phyloP scores from a whole-genome alignment of 345 rosid genomes.

The Rubroshorea leprosula region DNA sequence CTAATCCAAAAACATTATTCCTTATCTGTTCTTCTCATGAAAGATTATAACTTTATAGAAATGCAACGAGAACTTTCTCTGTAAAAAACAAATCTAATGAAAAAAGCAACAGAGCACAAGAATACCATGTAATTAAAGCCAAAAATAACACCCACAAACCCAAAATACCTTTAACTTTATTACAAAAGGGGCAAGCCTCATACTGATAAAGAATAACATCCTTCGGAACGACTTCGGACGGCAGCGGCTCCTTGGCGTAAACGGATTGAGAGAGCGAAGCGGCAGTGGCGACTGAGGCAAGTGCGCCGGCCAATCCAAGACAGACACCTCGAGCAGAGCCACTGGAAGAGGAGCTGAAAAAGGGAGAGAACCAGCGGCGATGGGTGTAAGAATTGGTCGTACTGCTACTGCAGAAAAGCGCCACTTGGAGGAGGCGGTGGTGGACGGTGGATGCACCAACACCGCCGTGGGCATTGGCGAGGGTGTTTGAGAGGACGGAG shows the following conservation, averaged over 20 bases:
- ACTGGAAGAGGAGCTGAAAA: slow-evolving; percentile 18
- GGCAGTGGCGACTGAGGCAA: slow-evolving; percentile 19
- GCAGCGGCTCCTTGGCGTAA: slow-evolving; percentile 40
- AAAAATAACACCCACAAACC: neutral
- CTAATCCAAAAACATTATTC: too few species aligned
- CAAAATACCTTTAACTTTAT: slow-evolving; percentile 61
- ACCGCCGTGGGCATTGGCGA: slow-evolving; percentile 17
- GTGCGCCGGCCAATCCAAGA: slow-evolving; percentile 33
- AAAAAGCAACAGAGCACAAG: too few species aligned
- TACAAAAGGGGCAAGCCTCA: slow-evolving; percentile 76
- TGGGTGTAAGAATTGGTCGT: slow-evolving; percentile 15
- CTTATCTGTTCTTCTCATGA: neutral
- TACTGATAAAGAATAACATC: slow-evolving; percentile 73
- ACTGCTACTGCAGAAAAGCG: slow-evolving; percentile 30
- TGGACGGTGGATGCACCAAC: slow-evolving; percentile 16
- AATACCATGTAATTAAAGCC: neutral
- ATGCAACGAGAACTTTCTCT: neutral
- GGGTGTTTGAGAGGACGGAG: slow-evolving; percentile 29
- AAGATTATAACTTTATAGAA: neutral
- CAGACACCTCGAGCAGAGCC: slow-evolving; percentile 17
- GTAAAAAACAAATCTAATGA: too few species aligned
- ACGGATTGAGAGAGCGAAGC: slow-evolving; percentile 26
- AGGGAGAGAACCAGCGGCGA: slow-evolving; percentile 27
- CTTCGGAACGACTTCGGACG: slow-evolving; percentile 25
- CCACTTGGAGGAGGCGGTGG: slow-evolving; percentile 25